These are phyloP conservation scores for Debaryomyces coudertii DNA, from an alignment of 1,139 yeast genomes.

Conservation along the genomic window DNA sequence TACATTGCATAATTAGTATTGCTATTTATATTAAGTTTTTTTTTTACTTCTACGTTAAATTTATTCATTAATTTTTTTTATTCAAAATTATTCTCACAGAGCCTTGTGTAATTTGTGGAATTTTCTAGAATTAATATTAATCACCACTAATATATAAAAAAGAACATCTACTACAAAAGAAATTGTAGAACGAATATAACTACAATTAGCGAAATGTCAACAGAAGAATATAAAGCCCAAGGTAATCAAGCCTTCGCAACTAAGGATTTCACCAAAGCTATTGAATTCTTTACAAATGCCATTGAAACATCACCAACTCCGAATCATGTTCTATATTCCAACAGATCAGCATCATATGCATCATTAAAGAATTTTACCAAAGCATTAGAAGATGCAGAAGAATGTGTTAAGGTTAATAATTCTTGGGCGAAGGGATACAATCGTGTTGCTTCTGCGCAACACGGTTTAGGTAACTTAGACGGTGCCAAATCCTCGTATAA, in stretches of 20 bases:
- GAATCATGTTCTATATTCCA: slow-evolving; percentile 88
- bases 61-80: not conserved
- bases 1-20: not conserved
- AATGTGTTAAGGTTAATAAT: slow-evolving; percentile 77
- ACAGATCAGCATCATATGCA: slow-evolving; percentile 92
- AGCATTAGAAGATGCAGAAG: slow-evolving; percentile 83
- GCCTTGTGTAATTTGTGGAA: slow-evolving; percentile 7
- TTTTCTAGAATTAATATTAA: slow-evolving; percentile 8
- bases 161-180: slow-evolving; percentile 1
- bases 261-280: slow-evolving; percentile 80
- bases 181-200: slow-evolving; percentile 9
- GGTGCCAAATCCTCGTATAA: slow-evolving; percentile 71
- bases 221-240: slow-evolving; percentile 75
- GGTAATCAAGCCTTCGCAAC: slow-evolving; percentile 93
- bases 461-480: slow-evolving; percentile 78
- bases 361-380: slow-evolving; percentile 71
- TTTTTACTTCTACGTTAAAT: not conserved
- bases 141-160: slow-evolving; percentile 3
- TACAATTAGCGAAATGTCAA: slow-evolving; percentile 39
- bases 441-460: slow-evolving; percentile 92
- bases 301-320: slow-evolving; percentile 81
- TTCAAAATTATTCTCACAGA: not conserved
- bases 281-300: slow-evolving; percentile 81
- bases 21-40: not conserved
- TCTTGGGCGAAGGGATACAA: slow-evolving; percentile 94